Evolutionary conservation across 306 rosid genomes (phyloP).

Genomic region (Carpinus fangiana): DNA sequence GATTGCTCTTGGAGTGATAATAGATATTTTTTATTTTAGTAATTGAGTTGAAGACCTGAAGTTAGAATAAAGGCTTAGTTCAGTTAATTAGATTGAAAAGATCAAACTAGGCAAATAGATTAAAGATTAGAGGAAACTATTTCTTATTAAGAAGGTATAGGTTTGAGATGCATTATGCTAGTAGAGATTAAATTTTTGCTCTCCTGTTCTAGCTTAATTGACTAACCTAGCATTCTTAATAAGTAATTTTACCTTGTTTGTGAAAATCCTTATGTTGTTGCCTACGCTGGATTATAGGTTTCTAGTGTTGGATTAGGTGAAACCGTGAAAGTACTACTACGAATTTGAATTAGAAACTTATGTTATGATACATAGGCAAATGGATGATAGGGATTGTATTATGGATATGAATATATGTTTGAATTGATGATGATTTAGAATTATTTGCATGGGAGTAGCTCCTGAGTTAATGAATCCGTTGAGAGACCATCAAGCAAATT

Average conservation of each 20-base stretch:
- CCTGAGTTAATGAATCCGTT: neutral
- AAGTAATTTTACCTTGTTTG: neutral
- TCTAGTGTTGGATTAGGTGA: neutral
- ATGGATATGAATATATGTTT: neutral
- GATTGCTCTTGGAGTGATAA: neutral
- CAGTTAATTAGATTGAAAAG: neutral
- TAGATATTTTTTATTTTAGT: neutral
- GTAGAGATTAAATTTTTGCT: slow-evolving; percentile 1
- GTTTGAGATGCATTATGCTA: neutral
- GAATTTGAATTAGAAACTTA: slow-evolving; percentile 3
- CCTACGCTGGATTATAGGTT: neutral
- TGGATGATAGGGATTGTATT: neutral
- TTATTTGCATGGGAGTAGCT: neutral
- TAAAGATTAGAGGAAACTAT: neutral
- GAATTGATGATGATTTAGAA: slow-evolving; percentile 4
- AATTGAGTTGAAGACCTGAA: neutral
- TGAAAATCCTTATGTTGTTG: neutral
- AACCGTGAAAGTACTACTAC: neutral
- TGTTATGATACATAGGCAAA: neutral
- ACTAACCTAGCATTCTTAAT: neutral
- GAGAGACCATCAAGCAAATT: neutral
- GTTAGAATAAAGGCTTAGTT: neutral
- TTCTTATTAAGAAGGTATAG: neutral
- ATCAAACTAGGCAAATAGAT: neutral
- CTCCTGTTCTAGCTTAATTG: too few relatives aligned